Percentiles rank a stretch among this genome's conserved stretches.
Evolutionary conservation across 768 basidiomycete species (phyloP).

Genomic region (Suillus plorans): DNA sequence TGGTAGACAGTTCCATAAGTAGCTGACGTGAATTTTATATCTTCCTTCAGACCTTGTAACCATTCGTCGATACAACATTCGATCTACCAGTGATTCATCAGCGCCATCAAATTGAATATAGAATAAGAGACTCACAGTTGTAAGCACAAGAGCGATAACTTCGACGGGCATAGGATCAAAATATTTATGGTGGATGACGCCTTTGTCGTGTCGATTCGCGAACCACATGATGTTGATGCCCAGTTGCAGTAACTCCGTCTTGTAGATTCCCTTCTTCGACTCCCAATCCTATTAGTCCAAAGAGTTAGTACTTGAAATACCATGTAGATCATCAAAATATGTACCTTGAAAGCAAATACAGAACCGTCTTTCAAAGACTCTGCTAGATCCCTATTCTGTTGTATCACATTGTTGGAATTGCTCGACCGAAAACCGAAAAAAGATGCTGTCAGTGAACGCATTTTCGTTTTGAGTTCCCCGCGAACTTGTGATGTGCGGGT

Average conservation of each 20-base stretch:
- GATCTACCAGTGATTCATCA: background rate
- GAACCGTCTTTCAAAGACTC: constrained; percentile 7
- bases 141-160: constrained; percentile 7
- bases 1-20: too few relatives aligned
- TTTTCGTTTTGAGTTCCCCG: constrained; percentile 11
- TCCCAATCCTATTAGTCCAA: constrained; percentile 1
- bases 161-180: constrained; percentile 22
- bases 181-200: constrained; percentile 18
- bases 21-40: too few relatives aligned
- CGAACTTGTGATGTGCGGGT: constrained; percentile 11
- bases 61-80: too few relatives aligned
- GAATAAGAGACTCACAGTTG: background rate
- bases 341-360: constrained; percentile 9
- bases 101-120: background rate
- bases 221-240: constrained; percentile 27
- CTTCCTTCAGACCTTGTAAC: too few relatives aligned
- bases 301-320: background rate
- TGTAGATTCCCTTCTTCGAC: constrained; percentile 22
- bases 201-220: constrained; percentile 23
- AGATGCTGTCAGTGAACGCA: background rate
- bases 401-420: constrained; percentile 1
- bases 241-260: constrained; percentile 25
- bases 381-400: constrained; percentile 4
- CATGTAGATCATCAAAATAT: background rate
- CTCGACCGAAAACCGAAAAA: constrained; percentile 7